Conservation (phyloP, 208 protist genomes). For the Trypanosoma mega region DNA sequence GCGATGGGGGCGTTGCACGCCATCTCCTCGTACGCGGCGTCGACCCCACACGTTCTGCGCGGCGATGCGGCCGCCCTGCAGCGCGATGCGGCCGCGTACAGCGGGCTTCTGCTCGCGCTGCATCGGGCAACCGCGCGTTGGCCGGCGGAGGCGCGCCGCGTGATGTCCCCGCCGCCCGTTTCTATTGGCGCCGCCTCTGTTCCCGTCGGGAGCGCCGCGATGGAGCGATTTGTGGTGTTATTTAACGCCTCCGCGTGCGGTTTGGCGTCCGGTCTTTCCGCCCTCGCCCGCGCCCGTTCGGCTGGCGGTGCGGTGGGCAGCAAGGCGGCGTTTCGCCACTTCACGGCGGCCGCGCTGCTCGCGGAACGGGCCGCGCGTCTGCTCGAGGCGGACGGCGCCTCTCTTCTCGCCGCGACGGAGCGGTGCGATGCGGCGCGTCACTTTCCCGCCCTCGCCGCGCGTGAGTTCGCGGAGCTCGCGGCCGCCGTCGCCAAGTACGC, state of each 20-base stretch:
- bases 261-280: conserved; percentile 36
- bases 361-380: conserved; percentile 24
- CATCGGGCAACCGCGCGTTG: conserved; percentile 41
- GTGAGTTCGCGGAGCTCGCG: conserved; percentile 36
- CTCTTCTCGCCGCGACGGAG: conserved; percentile 30
- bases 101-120: conserved; percentile 43
- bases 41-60: conserved; percentile 31
- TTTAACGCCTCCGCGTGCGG: conserved; percentile 57
- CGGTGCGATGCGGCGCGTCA: conserved; percentile 32
- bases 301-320: conserved; percentile 38
- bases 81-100: conserved; percentile 37
- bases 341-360: conserved; percentile 23
- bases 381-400: conserved; percentile 12
- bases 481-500: conserved; percentile 65
- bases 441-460: conserved; percentile 35
- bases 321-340: conserved; percentile 53
- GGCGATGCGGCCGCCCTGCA: conserved; percentile 27
- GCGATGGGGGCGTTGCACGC: conserved; percentile 35
- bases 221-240: conserved; percentile 55
- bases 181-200: neutral
- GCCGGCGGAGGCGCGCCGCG: conserved; percentile 41
- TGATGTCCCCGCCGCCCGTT: conserved; percentile 28
- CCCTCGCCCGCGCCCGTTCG: conserved; percentile 30
- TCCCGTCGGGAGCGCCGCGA: conserved; percentile 28
- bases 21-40: conserved; percentile 49